phyloP scores from a whole-genome alignment of 2,329 filamentous ascomycete genomes.

The Diaporthe amygdali region DNA sequence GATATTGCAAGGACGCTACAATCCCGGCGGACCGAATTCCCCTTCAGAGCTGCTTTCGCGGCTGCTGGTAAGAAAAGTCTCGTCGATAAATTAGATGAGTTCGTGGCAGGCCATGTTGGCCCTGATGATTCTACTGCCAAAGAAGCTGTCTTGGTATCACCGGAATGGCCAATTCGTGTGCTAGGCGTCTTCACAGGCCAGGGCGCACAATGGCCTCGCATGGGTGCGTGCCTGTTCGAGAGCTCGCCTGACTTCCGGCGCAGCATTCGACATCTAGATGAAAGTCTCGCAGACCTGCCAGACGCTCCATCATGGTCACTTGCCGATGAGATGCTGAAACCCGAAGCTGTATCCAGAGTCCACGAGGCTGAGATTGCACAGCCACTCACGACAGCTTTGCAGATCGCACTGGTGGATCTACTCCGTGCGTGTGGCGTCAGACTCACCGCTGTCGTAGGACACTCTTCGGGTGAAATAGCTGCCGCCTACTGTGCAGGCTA shows the following conservation, averaged over 20 bases:
- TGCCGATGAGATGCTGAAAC: background rate
- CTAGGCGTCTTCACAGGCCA: slow-evolving; percentile 13
- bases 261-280: background rate
- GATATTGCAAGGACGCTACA: background rate
- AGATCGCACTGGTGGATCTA: slow-evolving; percentile 42
- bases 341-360: slow-evolving; percentile 8
- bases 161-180: background rate
- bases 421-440: slow-evolving; percentile 30
- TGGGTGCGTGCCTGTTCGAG: slow-evolving; percentile 30
- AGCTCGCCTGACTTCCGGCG: slow-evolving; percentile 24
- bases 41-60: background rate
- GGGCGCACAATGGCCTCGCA: slow-evolving; percentile 14
- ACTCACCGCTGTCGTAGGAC: slow-evolving; percentile 33
- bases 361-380: background rate
- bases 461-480: slow-evolving; percentile 31
- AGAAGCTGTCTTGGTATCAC: background rate
- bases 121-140: background rate
- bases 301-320: slow-evolving; percentile 19
- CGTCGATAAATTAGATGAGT: background rate
- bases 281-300: background rate
- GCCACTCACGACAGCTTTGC: slow-evolving; percentile 43
- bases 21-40: background rate
- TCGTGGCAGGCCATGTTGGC: background rate
- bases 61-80: background rate
- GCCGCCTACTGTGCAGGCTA: slow-evolving; percentile 3